These are phyloP conservation scores for Coelastrella sp. DNA, from an alignment of 139 green algal genomes.

Conservation along the genomic window DNA sequence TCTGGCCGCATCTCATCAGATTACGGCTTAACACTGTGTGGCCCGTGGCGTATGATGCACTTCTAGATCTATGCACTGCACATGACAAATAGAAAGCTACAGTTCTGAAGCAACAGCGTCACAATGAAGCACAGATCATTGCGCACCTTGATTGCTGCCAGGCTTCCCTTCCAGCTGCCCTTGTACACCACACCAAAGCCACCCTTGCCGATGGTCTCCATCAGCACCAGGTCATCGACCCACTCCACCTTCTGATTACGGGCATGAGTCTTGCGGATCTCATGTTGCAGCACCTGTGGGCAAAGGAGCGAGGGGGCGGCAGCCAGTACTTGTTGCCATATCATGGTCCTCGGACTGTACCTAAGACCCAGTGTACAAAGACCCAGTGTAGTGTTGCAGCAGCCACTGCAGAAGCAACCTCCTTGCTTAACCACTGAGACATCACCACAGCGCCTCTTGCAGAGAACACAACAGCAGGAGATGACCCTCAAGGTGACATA, in stretches of 20 bases:
- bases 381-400: neutral
- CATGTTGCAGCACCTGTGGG: slow-evolving; percentile 69
- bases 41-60: no score
- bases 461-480: neutral
- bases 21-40: no score
- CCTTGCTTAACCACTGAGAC: neutral
- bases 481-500: neutral
- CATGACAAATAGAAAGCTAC: no score
- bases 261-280: slow-evolving; percentile 69
- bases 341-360: no score
- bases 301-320: neutral
- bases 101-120: no score
- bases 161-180: slow-evolving; percentile 67
- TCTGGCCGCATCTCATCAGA: no score
- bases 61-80: no score
- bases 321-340: neutral
- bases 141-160: slow-evolving; percentile 70
- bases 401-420: no score
- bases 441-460: neutral
- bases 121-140: neutral
- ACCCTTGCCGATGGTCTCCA: slow-evolving; percentile 71
- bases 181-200: slow-evolving; percentile 77
- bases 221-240: slow-evolving; percentile 67
- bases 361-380: neutral
- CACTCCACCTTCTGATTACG: slow-evolving; percentile 63